These are phyloP conservation scores for Acanthamoeba lenticulata DNA, from an alignment of 208 protist species.

Conservation along the genomic window DNA sequence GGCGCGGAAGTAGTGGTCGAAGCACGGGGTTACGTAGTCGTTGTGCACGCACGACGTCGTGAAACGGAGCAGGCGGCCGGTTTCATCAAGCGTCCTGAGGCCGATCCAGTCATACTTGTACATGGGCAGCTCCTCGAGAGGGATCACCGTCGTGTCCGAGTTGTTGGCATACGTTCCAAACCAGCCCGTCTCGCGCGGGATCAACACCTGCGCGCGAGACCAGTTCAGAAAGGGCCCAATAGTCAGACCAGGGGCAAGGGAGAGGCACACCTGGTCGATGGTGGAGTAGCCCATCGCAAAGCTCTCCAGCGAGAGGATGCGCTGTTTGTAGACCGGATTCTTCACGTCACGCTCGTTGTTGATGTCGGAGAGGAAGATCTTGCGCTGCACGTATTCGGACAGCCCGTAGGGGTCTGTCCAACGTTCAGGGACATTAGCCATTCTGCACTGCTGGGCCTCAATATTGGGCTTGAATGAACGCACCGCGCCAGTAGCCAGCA, in stretches of 20 bases:
- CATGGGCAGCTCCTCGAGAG: slow-evolving; percentile 31
- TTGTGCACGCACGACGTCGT: slow-evolving; percentile 56
- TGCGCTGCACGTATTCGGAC: slow-evolving; percentile 5
- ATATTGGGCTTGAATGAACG: not conserved
- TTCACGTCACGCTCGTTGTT: slow-evolving; percentile 58
- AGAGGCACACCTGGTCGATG: slow-evolving; percentile 41
- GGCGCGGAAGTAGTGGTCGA: slow-evolving; percentile 56
- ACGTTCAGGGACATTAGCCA: not conserved
- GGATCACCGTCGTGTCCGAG: not conserved
- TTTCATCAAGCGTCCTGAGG: slow-evolving; percentile 41
- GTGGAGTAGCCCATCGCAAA: slow-evolving; percentile 53
- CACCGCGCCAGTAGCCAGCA: slow-evolving; percentile 65
- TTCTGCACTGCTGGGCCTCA: too few species aligned
- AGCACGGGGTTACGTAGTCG: slow-evolving; percentile 60
- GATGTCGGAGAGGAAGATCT: slow-evolving; percentile 52
- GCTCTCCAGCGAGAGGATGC: slow-evolving; percentile 55
- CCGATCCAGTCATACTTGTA: slow-evolving; percentile 72
- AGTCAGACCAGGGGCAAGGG: too few species aligned
- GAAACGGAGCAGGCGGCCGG: slow-evolving; percentile 43
- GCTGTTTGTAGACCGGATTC: slow-evolving; percentile 43
- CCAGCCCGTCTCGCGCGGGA: slow-evolving; percentile 54
- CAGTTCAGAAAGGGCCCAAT: too few species aligned
- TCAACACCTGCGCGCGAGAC: too few species aligned
- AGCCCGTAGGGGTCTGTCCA: slow-evolving; percentile 40
- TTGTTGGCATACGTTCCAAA: slow-evolving; percentile 37